Conservation (phyloP, 495 filamentous ascomycete genomes). For the Eremomyces bilateralis region DNA sequence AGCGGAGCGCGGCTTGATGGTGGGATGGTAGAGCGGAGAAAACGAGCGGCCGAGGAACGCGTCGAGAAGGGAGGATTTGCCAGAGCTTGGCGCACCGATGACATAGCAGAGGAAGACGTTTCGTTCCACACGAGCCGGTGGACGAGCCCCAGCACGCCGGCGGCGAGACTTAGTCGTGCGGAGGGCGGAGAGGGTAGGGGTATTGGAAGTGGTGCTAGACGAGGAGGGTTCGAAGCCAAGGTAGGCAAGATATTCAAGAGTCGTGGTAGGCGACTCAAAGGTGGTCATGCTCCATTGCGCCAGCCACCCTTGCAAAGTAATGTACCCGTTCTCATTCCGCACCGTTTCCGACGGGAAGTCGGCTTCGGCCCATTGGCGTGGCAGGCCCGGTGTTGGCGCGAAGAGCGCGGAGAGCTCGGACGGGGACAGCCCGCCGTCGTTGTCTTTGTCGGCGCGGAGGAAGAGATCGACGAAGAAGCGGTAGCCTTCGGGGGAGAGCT, state of each 20-base stretch:
- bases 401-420: conserved; percentile 68
- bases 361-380: conserved; percentile 63
- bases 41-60: conserved; percentile 81
- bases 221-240: conserved; percentile 85
- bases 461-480: conserved; percentile 96
- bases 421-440: conserved; percentile 81
- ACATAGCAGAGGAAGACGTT: conserved; percentile 95
- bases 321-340: conserved; percentile 81
- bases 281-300: conserved; percentile 99
- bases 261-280: conserved; percentile 84
- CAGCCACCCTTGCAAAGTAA: conserved; percentile 93
- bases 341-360: conserved; percentile 85
- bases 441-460: conserved; percentile 85
- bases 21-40: conserved; percentile 69
- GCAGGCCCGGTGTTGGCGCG: conserved; percentile 79
- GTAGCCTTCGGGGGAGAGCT: conserved; percentile 85
- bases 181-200: conserved; percentile 56
- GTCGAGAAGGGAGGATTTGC: conserved; percentile 76
- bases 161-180: conserved; percentile 85
- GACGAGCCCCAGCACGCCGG: conserved; percentile 41
- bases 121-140: conserved; percentile 57
- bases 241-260: conserved; percentile 84
- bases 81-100: conserved; percentile 59
- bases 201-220: conserved; percentile 25
- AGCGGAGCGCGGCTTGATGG: conserved; percentile 77